A percentile compares a stretch with the other conserved stretches of the same genome.
These are phyloP conservation scores for Coriaria nepalensis DNA, from an alignment of 306 rosid species.

Conservation along the genomic window DNA sequence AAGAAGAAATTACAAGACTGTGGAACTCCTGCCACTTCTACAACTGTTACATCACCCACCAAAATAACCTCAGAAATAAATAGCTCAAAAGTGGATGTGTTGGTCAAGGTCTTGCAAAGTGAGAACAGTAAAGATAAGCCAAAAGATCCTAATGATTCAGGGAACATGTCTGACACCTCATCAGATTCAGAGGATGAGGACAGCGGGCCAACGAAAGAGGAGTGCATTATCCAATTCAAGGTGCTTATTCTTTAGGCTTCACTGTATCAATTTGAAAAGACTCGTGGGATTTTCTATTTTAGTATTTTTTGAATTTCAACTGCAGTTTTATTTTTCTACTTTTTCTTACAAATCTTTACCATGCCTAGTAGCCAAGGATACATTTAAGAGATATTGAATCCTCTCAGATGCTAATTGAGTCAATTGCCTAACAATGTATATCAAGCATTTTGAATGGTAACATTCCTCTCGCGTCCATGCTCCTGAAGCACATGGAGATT, in stretches of 20 bases:
- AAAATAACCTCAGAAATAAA: slow-evolving; percentile 46
- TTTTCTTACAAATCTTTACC: too few relatives aligned
- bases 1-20: slow-evolving; percentile 93
- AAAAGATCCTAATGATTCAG: slow-evolving; percentile 69
- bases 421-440: too few relatives aligned
- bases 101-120: slow-evolving; percentile 45
- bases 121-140: slow-evolving; percentile 65
- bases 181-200: slow-evolving; percentile 92
- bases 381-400: too few relatives aligned
- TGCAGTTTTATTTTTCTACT: too few relatives aligned
- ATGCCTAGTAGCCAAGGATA: too few relatives aligned
- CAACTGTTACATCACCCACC: slow-evolving; percentile 43
- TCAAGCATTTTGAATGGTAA: too few relatives aligned
- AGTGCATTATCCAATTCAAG: slow-evolving; percentile 76
- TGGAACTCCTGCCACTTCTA: slow-evolving; percentile 64
- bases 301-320: too few relatives aligned
- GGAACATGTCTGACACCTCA: slow-evolving; percentile 61
- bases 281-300: too few relatives aligned
- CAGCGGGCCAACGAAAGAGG: slow-evolving; percentile 83
- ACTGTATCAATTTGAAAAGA: too few relatives aligned
- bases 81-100: slow-evolving; percentile 57
- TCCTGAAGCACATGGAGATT: too few relatives aligned
- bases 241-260: slow-evolving; percentile 32
- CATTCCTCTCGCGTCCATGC: too few relatives aligned
- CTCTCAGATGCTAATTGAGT: too few relatives aligned